Evolutionary conservation across 2,329 filamentous ascomycete genomes (phyloP).

Genomic region (Venturia aucupariae): DNA sequence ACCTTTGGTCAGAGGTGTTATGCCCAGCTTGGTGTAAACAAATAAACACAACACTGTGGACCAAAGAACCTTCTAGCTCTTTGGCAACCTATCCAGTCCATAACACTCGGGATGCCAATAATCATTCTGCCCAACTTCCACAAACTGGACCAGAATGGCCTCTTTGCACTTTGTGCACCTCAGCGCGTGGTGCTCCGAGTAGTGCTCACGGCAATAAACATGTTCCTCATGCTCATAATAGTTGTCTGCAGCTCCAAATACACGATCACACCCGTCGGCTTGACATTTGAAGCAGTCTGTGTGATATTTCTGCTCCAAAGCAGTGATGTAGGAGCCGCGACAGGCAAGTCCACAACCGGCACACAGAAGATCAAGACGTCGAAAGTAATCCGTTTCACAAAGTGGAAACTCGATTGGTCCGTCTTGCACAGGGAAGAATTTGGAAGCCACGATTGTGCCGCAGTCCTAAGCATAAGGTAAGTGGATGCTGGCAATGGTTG

Average conservation of each 20-base stretch:
- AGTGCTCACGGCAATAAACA: conserved; percentile 98
- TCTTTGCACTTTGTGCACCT: conserved; percentile 95
- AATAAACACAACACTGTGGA: not conserved
- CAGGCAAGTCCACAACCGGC: conserved; percentile 86
- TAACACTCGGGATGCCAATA: conserved; percentile 99
- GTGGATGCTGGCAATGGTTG: not conserved
- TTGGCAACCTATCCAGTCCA: not conserved
- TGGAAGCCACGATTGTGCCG: conserved; percentile 91
- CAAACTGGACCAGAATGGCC: conserved; percentile 96
- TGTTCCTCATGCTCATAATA: conserved; percentile 97
- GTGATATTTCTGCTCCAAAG: conserved; percentile 94
- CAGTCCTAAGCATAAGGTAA: conserved; percentile 60
- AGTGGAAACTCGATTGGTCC: conserved; percentile 85
- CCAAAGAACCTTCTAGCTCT: not conserved
- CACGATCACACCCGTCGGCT: conserved; percentile 57
- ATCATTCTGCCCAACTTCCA: conserved; percentile 96
- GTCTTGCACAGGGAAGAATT: conserved; percentile 95
- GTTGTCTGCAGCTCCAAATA: conserved; percentile 97
- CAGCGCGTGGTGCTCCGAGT: conserved; percentile 96
- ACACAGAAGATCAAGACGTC: conserved; percentile 84
- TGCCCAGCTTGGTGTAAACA: no score
- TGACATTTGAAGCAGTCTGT: conserved; percentile 99
- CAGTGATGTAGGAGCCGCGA: conserved; percentile 95
- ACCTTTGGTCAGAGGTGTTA: no score
- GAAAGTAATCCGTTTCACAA: conserved; percentile 95